Conservation (phyloP, 2,329 filamentous ascomycete species). For the Fusarium mexicanum region DNA sequence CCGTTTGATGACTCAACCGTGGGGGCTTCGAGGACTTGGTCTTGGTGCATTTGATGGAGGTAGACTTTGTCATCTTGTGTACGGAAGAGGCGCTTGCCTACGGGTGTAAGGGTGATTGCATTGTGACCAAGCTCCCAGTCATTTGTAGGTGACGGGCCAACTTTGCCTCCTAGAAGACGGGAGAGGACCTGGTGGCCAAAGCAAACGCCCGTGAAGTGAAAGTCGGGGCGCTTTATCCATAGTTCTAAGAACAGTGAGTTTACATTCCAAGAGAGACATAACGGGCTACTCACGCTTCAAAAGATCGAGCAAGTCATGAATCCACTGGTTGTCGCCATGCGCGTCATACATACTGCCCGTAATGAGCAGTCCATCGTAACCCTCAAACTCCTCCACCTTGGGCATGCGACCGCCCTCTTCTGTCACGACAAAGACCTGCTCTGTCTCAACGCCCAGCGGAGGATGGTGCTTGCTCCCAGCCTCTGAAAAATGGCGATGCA, state of each 20-base stretch:
- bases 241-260: constrained; percentile 48
- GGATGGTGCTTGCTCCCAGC: constrained; percentile 64
- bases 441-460: constrained; percentile 63
- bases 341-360: constrained; percentile 77
- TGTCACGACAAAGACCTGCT: constrained; percentile 64
- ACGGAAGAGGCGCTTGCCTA: constrained; percentile 75
- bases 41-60: constrained; percentile 84
- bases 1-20: constrained; percentile 55
- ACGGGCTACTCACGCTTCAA: constrained; percentile 51
- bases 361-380: constrained; percentile 78
- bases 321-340: constrained; percentile 78
- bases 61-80: constrained; percentile 59
- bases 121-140: constrained; percentile 79
- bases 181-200: constrained; percentile 85
- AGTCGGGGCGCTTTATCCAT: constrained; percentile 60
- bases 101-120: constrained; percentile 68
- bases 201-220: constrained; percentile 76
- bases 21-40: constrained; percentile 73
- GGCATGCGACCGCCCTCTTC: constrained; percentile 59
- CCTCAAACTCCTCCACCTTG: constrained; percentile 60
- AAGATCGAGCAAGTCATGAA: constrained; percentile 72
- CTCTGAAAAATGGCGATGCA: constrained; percentile 60
- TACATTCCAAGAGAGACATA: background rate
- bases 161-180: constrained; percentile 73
- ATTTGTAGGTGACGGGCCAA: constrained; percentile 70